Conservation (phyloP, 176 grass and related monocot genomes). For the Luzula sylvatica region DNA sequence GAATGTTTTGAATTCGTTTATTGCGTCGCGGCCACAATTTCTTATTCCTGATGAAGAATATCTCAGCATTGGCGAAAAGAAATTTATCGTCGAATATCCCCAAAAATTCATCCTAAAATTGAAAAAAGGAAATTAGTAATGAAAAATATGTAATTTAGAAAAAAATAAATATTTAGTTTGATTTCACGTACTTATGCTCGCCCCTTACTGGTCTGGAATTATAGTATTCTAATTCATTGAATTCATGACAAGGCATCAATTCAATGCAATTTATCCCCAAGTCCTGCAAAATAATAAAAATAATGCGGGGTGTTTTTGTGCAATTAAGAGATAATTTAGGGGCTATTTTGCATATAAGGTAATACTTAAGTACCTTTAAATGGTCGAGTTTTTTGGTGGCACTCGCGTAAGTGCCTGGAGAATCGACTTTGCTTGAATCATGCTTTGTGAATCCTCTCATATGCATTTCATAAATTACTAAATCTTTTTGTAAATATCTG, state of each 20-base stretch:
- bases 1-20: slow-evolving; percentile 86
- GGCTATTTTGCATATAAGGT: too few species aligned
- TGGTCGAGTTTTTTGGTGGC: slow-evolving; percentile 72
- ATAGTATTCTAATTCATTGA: slow-evolving; percentile 87
- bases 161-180: not conserved
- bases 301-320: too few species aligned
- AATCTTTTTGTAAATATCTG: slow-evolving; percentile 45
- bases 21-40: slow-evolving; percentile 56
- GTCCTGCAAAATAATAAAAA: slow-evolving; percentile 41
- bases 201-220: slow-evolving; percentile 26
- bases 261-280: slow-evolving; percentile 94
- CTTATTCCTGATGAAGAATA: slow-evolving; percentile 53
- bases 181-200: slow-evolving; percentile 50
- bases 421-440: slow-evolving; percentile 53
- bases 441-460: slow-evolving; percentile 83
- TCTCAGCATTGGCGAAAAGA: slow-evolving; percentile 91
- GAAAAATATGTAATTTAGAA: not conserved
- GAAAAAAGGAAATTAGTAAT: not conserved
- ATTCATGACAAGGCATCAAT: slow-evolving; percentile 94
- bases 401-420: slow-evolving; percentile 68
- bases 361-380: slow-evolving; percentile 47
- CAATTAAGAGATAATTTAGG: too few species aligned
- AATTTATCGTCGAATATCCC: slow-evolving; percentile 92
- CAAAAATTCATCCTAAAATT: slow-evolving; percentile 80
- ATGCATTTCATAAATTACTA: slow-evolving; percentile 94